A percentile compares a stretch with the other conserved stretches of the same genome.
phyloP scores from a whole-genome alignment of 2,329 filamentous ascomycete species.

The Neofusicoccum laricinum region DNA sequence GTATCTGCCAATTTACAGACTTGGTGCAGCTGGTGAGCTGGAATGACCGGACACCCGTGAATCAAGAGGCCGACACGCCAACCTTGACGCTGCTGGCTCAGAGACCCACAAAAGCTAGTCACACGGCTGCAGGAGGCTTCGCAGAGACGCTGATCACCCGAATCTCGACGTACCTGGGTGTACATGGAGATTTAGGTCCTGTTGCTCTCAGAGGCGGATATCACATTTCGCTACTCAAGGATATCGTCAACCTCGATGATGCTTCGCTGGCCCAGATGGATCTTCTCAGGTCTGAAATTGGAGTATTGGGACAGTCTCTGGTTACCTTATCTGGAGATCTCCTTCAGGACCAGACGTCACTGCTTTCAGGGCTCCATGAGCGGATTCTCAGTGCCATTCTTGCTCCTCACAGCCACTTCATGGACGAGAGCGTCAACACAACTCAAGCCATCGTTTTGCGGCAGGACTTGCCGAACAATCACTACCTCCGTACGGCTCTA shows the following conservation, averaged over 20 bases:
- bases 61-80: background rate
- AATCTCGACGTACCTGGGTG: constrained; percentile 2
- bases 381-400: constrained; percentile 24
- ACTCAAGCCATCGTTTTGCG: background rate
- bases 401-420: constrained; percentile 20
- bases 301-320: constrained; percentile 36
- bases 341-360: constrained; percentile 28
- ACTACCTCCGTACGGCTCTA: constrained; percentile 31
- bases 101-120: constrained; percentile 31
- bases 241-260: constrained; percentile 23
- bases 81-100: constrained; percentile 32
- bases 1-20: constrained; percentile 36
- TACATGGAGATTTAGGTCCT: background rate
- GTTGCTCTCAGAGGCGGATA: constrained; percentile 3
- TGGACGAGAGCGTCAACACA: background rate
- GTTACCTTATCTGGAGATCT: constrained; percentile 33
- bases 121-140: background rate
- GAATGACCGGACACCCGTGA: too few species aligned
- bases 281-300: constrained; percentile 40
- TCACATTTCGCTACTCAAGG: constrained; percentile 1
- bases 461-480: background rate
- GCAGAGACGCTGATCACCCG: background rate
- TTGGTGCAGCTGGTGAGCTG: constrained; percentile 17
- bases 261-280: constrained; percentile 40
- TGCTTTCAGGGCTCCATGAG: constrained; percentile 29